Conservation (phyloP, 805 yeast species). For the Starmerella bombi region DNA sequence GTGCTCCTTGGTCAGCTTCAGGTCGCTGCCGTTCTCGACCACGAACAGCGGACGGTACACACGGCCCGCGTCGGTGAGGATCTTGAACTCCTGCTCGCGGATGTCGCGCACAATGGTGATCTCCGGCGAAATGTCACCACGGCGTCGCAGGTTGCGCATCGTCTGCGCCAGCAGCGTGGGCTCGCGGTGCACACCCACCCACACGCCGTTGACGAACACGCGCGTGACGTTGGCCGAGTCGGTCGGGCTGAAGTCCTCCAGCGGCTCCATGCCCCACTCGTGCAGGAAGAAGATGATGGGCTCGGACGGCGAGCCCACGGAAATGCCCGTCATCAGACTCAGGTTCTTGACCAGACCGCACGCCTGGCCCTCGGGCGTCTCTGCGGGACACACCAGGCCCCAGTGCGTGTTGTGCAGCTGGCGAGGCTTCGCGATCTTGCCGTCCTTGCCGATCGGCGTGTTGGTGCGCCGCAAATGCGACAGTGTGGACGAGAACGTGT, state of each 20-base stretch:
- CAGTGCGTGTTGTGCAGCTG: constrained; percentile 98
- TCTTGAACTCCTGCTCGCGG: constrained; percentile 89
- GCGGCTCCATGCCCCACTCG: constrained; percentile 99
- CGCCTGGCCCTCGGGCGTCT: constrained; percentile 99
- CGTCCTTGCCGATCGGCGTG: constrained; percentile 98
- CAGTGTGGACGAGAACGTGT: constrained; percentile 95
- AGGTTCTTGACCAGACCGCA: constrained; percentile 97
- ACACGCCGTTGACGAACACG: constrained; percentile 94
- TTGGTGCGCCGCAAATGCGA: constrained; percentile 98
- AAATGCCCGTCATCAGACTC: constrained; percentile 92
- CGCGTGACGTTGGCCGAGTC: constrained; percentile 83
- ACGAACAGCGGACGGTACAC: constrained; percentile 92
- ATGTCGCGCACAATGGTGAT: constrained; percentile 94
- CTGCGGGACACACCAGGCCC: constrained; percentile 99
- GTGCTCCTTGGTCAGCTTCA: constrained; percentile 75
- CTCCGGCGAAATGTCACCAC: constrained; percentile 90
- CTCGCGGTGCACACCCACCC: constrained; percentile 98
- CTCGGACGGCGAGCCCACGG: constrained; percentile 95
- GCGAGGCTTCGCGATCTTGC: constrained; percentile 97
- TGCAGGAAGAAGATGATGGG: constrained; percentile 85
- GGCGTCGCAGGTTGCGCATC: constrained; percentile 80
- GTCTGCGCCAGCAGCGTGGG: constrained; percentile 87
- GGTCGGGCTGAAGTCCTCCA: constrained; percentile 89
- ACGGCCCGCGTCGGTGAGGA: constrained; percentile 97
- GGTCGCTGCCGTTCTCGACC: constrained; percentile 78